Evolutionary conservation across 208 protist species (phyloP).

Genomic region (Trichomonas vaginalis): DNA sequence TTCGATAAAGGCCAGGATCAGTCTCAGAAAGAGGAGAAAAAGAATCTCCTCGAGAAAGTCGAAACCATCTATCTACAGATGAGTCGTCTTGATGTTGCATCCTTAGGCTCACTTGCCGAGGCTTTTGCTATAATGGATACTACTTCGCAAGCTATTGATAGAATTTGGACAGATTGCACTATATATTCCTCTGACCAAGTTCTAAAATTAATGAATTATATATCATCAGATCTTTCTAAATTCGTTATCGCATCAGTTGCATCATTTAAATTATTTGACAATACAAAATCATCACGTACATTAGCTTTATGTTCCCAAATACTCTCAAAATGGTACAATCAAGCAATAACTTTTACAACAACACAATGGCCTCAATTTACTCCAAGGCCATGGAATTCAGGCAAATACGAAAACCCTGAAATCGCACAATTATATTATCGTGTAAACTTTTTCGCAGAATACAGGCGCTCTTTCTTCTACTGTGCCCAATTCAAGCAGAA

Average conservation of each 20-base stretch:
- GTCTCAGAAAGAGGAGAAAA: not conserved
- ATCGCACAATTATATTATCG: not conserved
- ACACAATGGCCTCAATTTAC: not conserved
- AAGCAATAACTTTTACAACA: not conserved
- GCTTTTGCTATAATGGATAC: not conserved
- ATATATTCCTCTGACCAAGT: not conserved
- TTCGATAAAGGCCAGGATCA: not conserved
- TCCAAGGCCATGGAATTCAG: not conserved
- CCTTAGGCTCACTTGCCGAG: not conserved
- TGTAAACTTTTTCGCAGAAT: not conserved
- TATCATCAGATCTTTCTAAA: not conserved
- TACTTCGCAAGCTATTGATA: constrained; percentile 1
- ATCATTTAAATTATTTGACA: not conserved
- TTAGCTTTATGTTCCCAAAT: not conserved
- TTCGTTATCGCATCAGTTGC: not conserved
- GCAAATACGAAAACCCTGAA: not conserved
- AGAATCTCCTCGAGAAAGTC: not conserved
- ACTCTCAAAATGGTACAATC: not conserved
- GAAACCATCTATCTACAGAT: not conserved
- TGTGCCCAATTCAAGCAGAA: not conserved
- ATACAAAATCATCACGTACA: not conserved
- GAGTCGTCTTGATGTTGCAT: not conserved
- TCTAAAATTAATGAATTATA: not conserved
- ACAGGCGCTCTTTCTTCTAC: not conserved
- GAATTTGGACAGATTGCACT: not conserved